A percentile compares a stretch with the other conserved stretches of the same genome.
Evolutionary conservation across 768 basidiomycete genomes (phyloP).

Genomic region (Pholiota microspora): DNA sequence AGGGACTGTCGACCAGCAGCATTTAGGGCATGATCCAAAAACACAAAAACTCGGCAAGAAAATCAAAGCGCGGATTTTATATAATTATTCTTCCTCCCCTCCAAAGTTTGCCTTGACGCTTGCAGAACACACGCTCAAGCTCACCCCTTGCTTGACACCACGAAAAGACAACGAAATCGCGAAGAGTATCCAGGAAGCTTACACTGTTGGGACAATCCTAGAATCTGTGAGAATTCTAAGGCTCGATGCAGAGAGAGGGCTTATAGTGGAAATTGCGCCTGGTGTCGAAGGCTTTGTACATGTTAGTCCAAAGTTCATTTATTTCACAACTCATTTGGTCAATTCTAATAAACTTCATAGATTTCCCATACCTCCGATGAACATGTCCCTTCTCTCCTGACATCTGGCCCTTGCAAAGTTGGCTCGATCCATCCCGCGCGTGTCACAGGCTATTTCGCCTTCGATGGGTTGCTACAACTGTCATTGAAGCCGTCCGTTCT

Average conservation of each 20-base stretch:
- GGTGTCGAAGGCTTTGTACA: conserved; percentile 82
- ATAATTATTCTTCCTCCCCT: conserved; percentile 72
- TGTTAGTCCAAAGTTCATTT: conserved; percentile 44
- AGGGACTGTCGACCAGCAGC: conserved; percentile 83
- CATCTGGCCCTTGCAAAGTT: conserved; percentile 78
- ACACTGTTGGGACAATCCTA: conserved; percentile 72
- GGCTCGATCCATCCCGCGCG: conserved; percentile 82
- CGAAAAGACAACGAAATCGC: conserved; percentile 14
- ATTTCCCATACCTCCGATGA: conserved; percentile 95
- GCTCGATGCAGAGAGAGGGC: conserved; percentile 80
- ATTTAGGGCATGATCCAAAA: conserved; percentile 53
- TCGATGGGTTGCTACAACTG: conserved; percentile 90
- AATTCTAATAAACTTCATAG: conserved; percentile 50
- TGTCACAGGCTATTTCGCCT: conserved; percentile 78
- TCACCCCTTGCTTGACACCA: conserved; percentile 40
- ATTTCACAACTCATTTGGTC: conserved; percentile 4
- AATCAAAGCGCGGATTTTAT: conserved; percentile 82
- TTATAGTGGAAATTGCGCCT: conserved; percentile 65
- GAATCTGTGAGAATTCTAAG: conserved; percentile 70
- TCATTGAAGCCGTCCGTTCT: conserved; percentile 81
- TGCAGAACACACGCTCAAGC: conserved; percentile 63
- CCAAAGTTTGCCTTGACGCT: conserved; percentile 83
- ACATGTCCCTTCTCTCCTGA: conserved; percentile 75
- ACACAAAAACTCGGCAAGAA: conserved; percentile 66
- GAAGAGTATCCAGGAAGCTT: conserved; percentile 47